Base-by-base conservation (phyloP, 2,329 filamentous ascomycete species). In the Colletotrichum eremochloae region DNA sequence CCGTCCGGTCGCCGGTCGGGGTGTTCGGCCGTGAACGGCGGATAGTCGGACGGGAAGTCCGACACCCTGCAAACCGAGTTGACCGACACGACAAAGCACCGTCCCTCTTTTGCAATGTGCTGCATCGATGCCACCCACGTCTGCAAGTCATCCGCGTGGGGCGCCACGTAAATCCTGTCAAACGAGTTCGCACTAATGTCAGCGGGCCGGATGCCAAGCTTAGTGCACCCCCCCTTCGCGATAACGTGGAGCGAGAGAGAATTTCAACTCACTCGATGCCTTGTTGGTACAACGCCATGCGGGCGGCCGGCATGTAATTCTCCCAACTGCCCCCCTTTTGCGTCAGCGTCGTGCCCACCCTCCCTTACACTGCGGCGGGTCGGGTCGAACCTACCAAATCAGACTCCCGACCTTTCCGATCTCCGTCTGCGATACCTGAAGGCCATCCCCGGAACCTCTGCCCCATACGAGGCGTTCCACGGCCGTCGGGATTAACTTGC, bases 401-500 rank as follows among this genome's bases (percentile, higher is more conserved):
- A 84, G 70, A 1, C 82, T 83, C 33, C 82, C 82, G 18, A 84
- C 80, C 66, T 81, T 83, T 4, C 82, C 82, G 40, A 84, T 79
- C 36, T 82, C 81, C 4, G 81, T 82, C 69, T 83, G 78, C 7
- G 81, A 79, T 20, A 84, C 82, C 33, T 78, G 77, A 11, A 84
- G 76, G 1, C 80, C 80, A 57, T 84, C 82, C 38, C 83, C 82
- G 18, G 82, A 77, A 24, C 82, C 82, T 63, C 81, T 76, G 38
- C 95, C 82, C 82, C 82, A 84, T 3, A 84, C 78, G 2, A 84
- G 73, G 18, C 82, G 75, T 65, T 84, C 82, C n/a, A 77, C 81
- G 5, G 79, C 82, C 1, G 82, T 84, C 8, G 82, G 82, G 33
- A 84, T 79, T 61, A 84, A 66, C 71, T 72, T 50, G 18, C 60